Percentiles rank a stretch among this genome's conserved stretches.
Conservation (phyloP, 148 eudicot genomes). For the Camellia lanceoleosa region DNA sequence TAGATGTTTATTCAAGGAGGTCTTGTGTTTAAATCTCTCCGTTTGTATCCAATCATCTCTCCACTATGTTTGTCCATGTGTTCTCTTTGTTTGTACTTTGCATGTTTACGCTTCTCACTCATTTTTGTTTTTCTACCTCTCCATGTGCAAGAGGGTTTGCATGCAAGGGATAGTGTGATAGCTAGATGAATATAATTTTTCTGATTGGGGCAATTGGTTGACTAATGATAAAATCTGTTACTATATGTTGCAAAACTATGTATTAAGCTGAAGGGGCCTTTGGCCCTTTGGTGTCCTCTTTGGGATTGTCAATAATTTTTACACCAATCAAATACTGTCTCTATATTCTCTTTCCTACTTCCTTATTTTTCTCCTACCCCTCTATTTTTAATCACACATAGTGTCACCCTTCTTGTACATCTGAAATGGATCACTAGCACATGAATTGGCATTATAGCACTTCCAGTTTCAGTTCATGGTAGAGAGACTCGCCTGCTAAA, state of each 20-base stretch:
- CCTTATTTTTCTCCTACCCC: too few species aligned
- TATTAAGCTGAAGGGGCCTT: neutral
- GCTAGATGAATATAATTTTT: neutral
- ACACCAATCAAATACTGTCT: too few species aligned
- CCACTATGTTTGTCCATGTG: neutral
- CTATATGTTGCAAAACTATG: neutral
- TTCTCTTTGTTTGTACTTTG: too few species aligned
- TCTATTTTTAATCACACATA: too few species aligned
- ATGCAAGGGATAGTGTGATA: neutral
- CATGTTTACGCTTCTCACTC: too few species aligned
- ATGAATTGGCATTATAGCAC: neutral
- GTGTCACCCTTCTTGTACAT: too few species aligned
- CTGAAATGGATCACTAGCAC: too few species aligned
- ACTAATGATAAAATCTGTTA: neutral
- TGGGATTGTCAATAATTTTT: too few species aligned
- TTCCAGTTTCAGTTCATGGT: neutral
- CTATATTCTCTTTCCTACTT: too few species aligned
- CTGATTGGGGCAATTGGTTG: neutral
- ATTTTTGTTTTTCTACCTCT: neutral
- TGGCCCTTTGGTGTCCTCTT: too few species aligned
- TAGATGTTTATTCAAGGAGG: neutral
- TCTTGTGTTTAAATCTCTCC: neutral
- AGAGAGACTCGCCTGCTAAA: constrained; percentile 3
- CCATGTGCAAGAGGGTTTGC: neutral
- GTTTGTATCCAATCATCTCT: neutral